phyloP scores from a whole-genome alignment of 192 early-diverging fungal genomes.

The Backusella morwellensis region DNA sequence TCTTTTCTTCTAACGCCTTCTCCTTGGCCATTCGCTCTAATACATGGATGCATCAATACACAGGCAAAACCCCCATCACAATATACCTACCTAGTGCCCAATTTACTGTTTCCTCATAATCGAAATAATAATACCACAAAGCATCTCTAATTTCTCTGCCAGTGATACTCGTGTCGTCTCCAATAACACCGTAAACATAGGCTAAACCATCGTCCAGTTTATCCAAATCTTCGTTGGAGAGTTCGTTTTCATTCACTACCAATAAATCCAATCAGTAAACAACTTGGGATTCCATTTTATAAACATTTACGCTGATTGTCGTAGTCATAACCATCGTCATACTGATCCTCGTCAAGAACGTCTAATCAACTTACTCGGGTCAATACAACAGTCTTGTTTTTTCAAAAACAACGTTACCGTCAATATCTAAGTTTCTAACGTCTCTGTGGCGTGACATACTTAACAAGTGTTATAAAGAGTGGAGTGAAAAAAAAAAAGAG shows the following conservation, averaged over 20 bases:
- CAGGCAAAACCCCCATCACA: not conserved
- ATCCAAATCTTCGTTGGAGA: conserved; percentile 35
- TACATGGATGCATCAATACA: not conserved
- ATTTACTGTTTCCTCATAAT: conserved; percentile 61
- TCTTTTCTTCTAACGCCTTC: conserved; percentile 19
- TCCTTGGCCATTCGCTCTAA: conserved; percentile 8
- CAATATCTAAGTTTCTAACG: conserved; percentile 49
- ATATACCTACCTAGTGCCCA: conserved; percentile 64
- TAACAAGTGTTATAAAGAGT: not conserved
- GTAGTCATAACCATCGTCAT: conserved; percentile 39
- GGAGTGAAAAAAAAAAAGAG: not conserved
- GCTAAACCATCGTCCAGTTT: conserved; percentile 53
- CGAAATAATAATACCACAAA: conserved; percentile 74
- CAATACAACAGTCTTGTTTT: not conserved
- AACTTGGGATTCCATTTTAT: not conserved
- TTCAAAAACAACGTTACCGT: conserved; percentile 35
- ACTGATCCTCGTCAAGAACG: conserved; percentile 49
- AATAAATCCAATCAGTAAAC: not conserved
- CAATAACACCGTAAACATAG: conserved; percentile 61
- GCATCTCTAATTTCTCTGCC: conserved; percentile 67
- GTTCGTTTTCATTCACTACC: conserved; percentile 19
- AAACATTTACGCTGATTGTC: conserved; percentile 28
- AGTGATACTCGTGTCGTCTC: conserved; percentile 48
- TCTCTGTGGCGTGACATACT: conserved; percentile 53
- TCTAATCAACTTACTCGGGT: conserved; percentile 22